These are phyloP conservation scores for Geotrichum restrictum DNA, from an alignment of 1,139 yeast genomes.

Conservation along the genomic window DNA sequence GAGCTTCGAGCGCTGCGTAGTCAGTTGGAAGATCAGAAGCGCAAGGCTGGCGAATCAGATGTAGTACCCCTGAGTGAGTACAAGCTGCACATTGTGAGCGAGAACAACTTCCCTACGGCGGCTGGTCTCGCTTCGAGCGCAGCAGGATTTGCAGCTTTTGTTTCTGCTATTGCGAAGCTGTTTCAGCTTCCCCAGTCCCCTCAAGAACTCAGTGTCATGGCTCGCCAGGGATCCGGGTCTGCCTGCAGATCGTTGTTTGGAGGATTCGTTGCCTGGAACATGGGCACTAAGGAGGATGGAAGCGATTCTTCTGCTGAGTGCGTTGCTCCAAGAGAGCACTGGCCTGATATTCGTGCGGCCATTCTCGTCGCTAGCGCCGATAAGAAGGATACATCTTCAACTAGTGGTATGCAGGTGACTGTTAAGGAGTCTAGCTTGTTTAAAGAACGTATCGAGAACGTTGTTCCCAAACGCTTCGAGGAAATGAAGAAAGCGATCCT, in stretches of 20 bases:
- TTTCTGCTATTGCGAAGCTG: slow-evolving; percentile 76
- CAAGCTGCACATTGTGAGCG: slow-evolving; percentile 78
- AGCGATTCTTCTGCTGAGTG: slow-evolving; percentile 89
- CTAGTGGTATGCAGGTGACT: slow-evolving; percentile 94
- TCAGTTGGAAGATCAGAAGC: slow-evolving; percentile 17
- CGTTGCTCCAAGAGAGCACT: slow-evolving; percentile 75
- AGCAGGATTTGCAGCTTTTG: slow-evolving; percentile 96
- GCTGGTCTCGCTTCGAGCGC: slow-evolving; percentile 98
- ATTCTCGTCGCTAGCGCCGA: slow-evolving; percentile 88
- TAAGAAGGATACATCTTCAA: slow-evolving; percentile 91
- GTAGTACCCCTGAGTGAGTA: slow-evolving; percentile 61
- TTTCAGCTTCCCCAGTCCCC: slow-evolving; percentile 74
- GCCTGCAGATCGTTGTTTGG: slow-evolving; percentile 97
- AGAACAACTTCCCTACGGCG: slow-evolving; percentile 97
- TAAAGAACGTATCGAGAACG: slow-evolving; percentile 65
- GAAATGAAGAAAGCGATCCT: slow-evolving; percentile 76
- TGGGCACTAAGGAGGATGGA: slow-evolving; percentile 74
- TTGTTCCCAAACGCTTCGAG: slow-evolving; percentile 80
- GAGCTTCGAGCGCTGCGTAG: slow-evolving; percentile 61
- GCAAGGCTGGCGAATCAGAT: slow-evolving; percentile 35
- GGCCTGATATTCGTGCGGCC: slow-evolving; percentile 92
- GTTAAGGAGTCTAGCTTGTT: slow-evolving; percentile 85
- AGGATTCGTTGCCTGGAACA: slow-evolving; percentile 98
- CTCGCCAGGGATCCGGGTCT: slow-evolving; percentile 97
- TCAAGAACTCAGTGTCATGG: slow-evolving; percentile 85